phyloP scores from a whole-genome alignment of 495 filamentous ascomycete genomes.

The Penicillium lividum region DNA sequence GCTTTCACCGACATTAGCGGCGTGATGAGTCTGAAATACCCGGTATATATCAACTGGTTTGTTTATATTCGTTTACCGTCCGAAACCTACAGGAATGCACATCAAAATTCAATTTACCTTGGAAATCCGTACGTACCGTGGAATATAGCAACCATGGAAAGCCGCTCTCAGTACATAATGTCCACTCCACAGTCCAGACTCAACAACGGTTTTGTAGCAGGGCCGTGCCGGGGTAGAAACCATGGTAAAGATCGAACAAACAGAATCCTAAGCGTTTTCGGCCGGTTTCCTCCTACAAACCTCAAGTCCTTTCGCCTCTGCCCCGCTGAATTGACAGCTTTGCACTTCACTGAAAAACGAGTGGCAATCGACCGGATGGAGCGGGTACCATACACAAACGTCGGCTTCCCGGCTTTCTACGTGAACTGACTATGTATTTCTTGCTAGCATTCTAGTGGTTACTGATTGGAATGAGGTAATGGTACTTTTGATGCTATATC shows the following conservation, averaged over 20 bases:
- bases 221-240: constrained; percentile 29
- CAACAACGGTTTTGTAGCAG: constrained; percentile 29
- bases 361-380: constrained; percentile 15
- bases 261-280: background rate
- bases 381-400: constrained; percentile 24
- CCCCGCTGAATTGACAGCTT: constrained; percentile 21
- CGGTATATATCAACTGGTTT: constrained; percentile 2
- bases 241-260: constrained; percentile 18
- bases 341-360: constrained; percentile 28
- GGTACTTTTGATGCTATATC: background rate
- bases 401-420: constrained; percentile 2
- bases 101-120: background rate
- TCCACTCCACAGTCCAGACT: constrained; percentile 23
- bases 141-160: constrained; percentile 21
- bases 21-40: background rate
- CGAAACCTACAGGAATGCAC: background rate
- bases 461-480: background rate
- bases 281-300: background rate
- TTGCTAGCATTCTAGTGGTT: too few species aligned
- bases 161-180: constrained; percentile 10
- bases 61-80: background rate
- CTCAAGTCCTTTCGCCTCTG: constrained; percentile 6
- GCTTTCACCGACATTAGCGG: background rate
- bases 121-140: background rate
- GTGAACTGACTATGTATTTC: background rate